A percentile compares a stretch with the other conserved stretches of the same genome.
These are phyloP conservation scores for Pleurotus djamor DNA, from an alignment of 768 basidiomycete species.

Conservation along the genomic window DNA sequence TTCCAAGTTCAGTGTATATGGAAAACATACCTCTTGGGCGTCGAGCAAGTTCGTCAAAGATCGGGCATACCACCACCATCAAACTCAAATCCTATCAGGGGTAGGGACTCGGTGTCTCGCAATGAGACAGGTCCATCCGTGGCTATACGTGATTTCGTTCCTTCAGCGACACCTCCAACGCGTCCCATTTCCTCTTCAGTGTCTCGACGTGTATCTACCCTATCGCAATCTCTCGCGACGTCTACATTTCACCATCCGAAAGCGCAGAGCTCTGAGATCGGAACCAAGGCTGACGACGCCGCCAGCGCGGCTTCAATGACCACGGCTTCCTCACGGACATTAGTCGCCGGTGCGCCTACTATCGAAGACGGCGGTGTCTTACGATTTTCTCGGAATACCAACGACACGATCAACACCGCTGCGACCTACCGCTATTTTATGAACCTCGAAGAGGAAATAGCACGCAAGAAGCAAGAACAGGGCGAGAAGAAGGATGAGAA, in stretches of 20 bases:
- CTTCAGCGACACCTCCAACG: constrained; percentile 38
- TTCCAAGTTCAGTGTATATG: constrained; percentile 63
- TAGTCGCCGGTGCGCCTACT: constrained; percentile 4
- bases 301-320: constrained; percentile 9
- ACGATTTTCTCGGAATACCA: constrained; percentile 30
- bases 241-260: constrained; percentile 56
- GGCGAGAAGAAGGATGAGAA: constrained; percentile 16
- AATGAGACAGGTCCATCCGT: constrained; percentile 23
- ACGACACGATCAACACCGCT: constrained; percentile 40
- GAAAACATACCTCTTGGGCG: constrained; percentile 50
- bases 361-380: constrained; percentile 33
- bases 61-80: constrained; percentile 10
- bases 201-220: constrained; percentile 49
- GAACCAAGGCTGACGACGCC: constrained; percentile 15
- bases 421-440: constrained; percentile 44
- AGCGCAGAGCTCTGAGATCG: constrained; percentile 16
- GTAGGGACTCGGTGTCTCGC: constrained; percentile 20
- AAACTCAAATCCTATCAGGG: constrained; percentile 11
- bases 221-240: constrained; percentile 69
- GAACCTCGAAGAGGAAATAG: constrained; percentile 41
- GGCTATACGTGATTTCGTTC: constrained; percentile 56
- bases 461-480: constrained; percentile 19
- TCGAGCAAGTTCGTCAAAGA: constrained; percentile 42
- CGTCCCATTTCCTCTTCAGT: constrained; percentile 33
- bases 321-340: neutral